These are phyloP conservation scores for Pinus albicaulis DNA, from an alignment of 75 land plant species.

Conservation along the genomic window DNA sequence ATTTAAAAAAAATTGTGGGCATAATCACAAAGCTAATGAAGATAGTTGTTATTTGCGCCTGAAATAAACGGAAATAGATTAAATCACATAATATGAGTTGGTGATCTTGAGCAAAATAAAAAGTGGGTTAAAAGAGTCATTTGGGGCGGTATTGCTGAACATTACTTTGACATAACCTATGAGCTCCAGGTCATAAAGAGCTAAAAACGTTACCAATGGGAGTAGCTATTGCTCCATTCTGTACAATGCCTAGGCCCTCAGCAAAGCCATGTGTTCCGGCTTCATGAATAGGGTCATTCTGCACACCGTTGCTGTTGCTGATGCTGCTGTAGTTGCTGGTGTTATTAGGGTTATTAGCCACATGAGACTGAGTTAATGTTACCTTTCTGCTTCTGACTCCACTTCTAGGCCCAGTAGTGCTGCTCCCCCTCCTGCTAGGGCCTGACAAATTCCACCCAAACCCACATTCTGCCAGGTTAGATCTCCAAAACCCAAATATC, in stretches of 20 bases:
- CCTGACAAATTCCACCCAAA: background rate
- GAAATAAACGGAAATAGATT: background rate
- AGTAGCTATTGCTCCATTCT: slow-evolving; percentile 4
- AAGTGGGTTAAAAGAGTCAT: no score
- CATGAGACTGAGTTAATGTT: background rate
- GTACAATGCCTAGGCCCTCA: slow-evolving; percentile 4
- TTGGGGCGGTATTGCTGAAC: no score
- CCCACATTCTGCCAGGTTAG: background rate
- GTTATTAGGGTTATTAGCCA: background rate
- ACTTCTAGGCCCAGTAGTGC: background rate
- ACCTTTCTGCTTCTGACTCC: background rate
- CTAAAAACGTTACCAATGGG: background rate
- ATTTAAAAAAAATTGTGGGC: background rate
- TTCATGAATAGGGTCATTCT: slow-evolving; percentile 4
- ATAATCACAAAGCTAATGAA: slow-evolving; percentile 4
- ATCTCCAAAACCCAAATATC: background rate
- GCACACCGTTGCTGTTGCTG: slow-evolving; percentile 3
- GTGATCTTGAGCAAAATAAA: no score
- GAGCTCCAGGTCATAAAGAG: no score
- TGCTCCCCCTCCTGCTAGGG: background rate
- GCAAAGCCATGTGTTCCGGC: slow-evolving; percentile 2
- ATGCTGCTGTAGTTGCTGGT: background rate
- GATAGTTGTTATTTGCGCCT: background rate
- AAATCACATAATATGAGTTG: background rate
- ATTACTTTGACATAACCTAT: no score